Conservation (phyloP, 1,284 basidiomycete genomes). For the Golubevia pallescens region DNA sequence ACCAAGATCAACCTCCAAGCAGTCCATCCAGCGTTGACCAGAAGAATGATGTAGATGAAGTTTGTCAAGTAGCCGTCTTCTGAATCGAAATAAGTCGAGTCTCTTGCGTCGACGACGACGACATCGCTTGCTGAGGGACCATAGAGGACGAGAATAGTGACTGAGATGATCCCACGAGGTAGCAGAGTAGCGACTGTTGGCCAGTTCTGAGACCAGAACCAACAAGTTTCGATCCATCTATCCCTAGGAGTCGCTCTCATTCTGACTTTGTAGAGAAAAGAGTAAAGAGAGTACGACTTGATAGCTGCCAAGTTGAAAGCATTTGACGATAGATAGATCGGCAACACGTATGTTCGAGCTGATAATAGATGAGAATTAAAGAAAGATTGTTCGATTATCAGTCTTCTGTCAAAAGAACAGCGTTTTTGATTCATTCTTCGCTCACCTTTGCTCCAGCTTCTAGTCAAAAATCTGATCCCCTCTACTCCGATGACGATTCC, state of each 20-base stretch:
- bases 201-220: slow-evolving; percentile 45
- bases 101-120: slow-evolving; percentile 8
- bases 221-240: slow-evolving; percentile 29
- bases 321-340: slow-evolving; percentile 32
- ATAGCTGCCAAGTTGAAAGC: slow-evolving; percentile 28
- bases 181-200: slow-evolving; percentile 35
- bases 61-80: slow-evolving; percentile 14
- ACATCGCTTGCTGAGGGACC: slow-evolving; percentile 12
- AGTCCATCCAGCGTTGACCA: slow-evolving; percentile 30
- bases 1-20: slow-evolving; percentile 32
- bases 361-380: not conserved
- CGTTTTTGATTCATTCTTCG: not conserved
- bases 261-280: slow-evolving; percentile 30
- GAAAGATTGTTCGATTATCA: too few relatives aligned
- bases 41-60: slow-evolving; percentile 27
- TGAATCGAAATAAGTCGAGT: slow-evolving; percentile 24
- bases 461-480: slow-evolving; percentile 17
- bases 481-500: slow-evolving; percentile 36
- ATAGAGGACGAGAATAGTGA: slow-evolving; percentile 25
- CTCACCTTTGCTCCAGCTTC: slow-evolving; percentile 20
- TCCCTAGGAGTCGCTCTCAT: slow-evolving; percentile 16
- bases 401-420: not conserved
- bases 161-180: slow-evolving; percentile 31
- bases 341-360: slow-evolving; percentile 22
- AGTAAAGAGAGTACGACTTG: slow-evolving; percentile 33